phyloP scores from a whole-genome alignment of 768 basidiomycete genomes.

The Rickenella mellea region DNA sequence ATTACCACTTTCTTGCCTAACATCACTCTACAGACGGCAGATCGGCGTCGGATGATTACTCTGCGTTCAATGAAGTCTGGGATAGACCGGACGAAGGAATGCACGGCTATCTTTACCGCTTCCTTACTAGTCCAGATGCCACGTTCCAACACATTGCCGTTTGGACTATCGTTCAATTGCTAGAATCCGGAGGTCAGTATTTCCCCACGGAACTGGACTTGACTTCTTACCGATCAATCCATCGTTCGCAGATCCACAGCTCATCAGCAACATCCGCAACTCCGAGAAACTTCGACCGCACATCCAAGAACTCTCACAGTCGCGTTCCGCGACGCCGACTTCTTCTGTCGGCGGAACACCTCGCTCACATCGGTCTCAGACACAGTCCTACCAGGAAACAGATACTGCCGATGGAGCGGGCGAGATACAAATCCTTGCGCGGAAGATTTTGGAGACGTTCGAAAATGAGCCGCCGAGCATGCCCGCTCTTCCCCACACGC shows the following conservation, averaged over 20 bases:
- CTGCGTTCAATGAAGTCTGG: constrained; percentile 97
- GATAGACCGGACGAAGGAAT: constrained; percentile 96
- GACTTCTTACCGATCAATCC: background rate
- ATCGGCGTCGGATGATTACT: constrained; percentile 77
- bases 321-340: constrained; percentile 56
- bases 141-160: constrained; percentile 99
- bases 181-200: constrained; percentile 82
- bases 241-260: constrained; percentile 57
- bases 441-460: constrained; percentile 82
- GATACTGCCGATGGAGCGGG: constrained; percentile 82
- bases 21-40: constrained; percentile 49
- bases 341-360: constrained; percentile 68
- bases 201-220: background rate
- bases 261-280: constrained; percentile 83
- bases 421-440: constrained; percentile 80
- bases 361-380: constrained; percentile 55
- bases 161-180: constrained; percentile 96
- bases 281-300: constrained; percentile 77
- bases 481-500: constrained; percentile 52
- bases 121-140: constrained; percentile 86
- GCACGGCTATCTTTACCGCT: constrained; percentile 89
- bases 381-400: constrained; percentile 72
- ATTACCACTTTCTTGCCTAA: background rate
- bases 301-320: constrained; percentile 74
- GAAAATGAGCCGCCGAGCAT: constrained; percentile 52